Evolutionary conservation across 805 yeast genomes (phyloP), one percentile per base, ranked within the genome.

Genomic region (Zygosaccharomyces bisporus): DNA sequence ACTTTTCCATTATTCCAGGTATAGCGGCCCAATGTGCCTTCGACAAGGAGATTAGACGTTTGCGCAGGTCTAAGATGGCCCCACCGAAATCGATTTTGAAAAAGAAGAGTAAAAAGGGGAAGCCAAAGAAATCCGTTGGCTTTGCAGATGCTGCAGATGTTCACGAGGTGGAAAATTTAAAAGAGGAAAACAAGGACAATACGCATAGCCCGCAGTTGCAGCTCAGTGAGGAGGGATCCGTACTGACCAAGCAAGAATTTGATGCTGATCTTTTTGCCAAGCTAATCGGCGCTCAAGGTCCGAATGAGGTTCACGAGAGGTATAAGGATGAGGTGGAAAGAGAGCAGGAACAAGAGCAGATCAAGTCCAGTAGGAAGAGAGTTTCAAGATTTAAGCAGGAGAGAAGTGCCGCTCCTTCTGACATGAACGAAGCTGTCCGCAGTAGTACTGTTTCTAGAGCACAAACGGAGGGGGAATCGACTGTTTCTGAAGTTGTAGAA

Each of bases 121-220:
- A 54, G 30, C 48, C 43, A 9, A 55, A 55, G 41, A 65, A 63
- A 39, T 45, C 43, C 33, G 67, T 65, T 31, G 60, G 63, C 2
- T 65, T 65, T 48, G 69, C 68, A 2, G 34, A 55, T 4, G 41
- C 47, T n/a, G 50, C 64, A 7, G 64, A 63, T 44, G 55, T 65
- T 16, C 54, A 54, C 41, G 67, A 63, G 45, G 60, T 65, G 13
- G 66, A 63, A 43, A 64, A 52, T 44, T 43, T 60, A 21, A 65
- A 65, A 41, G 51, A 51, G 8, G 66, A 60, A 32, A 65, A 63
- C 6, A 58, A 50, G 46, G 46, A 47, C 7, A 65, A 65, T 41
- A 62, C 64, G 1, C 61, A 57, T 32, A 50, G 44, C 39, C 29
- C 16, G 10, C 13, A 13, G 32, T 13, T 30, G 14, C 34, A 39